phyloP scores from a whole-genome alignment of 371 early-diverging fungal species.

The Blakeslea trispora region DNA sequence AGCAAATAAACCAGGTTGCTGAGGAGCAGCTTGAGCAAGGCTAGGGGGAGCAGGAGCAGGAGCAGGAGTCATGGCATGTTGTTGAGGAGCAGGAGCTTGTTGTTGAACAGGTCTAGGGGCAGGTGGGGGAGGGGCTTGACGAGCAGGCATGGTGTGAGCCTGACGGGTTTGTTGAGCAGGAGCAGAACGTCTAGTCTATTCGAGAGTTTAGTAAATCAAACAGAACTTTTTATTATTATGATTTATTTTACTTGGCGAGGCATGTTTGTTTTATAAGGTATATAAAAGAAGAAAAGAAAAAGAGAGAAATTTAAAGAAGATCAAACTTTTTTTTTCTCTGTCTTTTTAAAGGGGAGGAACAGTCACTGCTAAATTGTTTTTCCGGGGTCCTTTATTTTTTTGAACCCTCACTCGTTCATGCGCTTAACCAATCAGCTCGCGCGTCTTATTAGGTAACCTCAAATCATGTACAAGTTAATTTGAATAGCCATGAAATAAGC shows the following conservation, averaged over 20 bases:
- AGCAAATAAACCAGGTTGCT: constrained; percentile 77
- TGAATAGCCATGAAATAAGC: too few relatives aligned
- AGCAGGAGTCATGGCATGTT: constrained; percentile 44
- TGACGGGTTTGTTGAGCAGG: constrained; percentile 67
- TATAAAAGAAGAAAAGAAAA: constrained; percentile 6
- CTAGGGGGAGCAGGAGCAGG: constrained; percentile 49
- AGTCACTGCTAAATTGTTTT: neutral
- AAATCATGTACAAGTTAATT: too few relatives aligned
- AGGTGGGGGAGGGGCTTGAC: constrained; percentile 63
- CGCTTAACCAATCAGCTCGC: too few relatives aligned
- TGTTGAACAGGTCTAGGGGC: constrained; percentile 52
- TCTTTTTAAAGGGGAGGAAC: too few relatives aligned
- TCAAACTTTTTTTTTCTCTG: neutral
- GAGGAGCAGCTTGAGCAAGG: constrained; percentile 57
- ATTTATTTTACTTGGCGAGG: constrained; percentile 37
- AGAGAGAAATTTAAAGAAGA: neutral
- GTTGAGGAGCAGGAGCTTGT: constrained; percentile 38
- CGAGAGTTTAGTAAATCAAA: too few relatives aligned
- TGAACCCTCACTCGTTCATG: too few relatives aligned
- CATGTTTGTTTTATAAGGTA: too few relatives aligned
- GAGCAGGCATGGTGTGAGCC: constrained; percentile 72
- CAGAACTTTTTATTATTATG: too few relatives aligned
- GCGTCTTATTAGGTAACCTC: too few relatives aligned
- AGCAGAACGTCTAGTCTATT: constrained; percentile 58
- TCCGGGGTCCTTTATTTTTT: neutral